Base-by-base conservation (phyloP, 208 protist species). In the Wallacemonas sp. region DNA sequence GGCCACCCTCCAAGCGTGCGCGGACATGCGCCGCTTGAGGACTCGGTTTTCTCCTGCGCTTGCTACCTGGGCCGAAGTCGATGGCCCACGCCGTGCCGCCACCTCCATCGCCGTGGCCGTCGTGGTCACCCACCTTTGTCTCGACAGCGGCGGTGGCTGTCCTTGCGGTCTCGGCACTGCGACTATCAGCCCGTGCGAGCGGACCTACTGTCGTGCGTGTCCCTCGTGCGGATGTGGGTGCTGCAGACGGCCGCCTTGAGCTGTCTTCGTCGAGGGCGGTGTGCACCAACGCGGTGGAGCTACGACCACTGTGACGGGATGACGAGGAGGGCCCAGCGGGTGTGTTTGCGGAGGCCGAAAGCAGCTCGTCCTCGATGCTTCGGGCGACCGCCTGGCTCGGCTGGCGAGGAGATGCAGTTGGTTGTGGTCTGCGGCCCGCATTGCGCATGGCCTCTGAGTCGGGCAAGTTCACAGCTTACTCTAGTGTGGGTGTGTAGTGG, bases 281-380 rank as follows among this genome's bases (percentile, higher is more conserved):
- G 30, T 31, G 51, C 30, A 58, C 30, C n/a, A 38, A 4, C 3
- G 51, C 51, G 15, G 14, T 58, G 24, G 51, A 58, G 51, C 21
- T 12, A 5, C 51, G 51, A 3, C 51, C 51, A 19, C 30, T 39
- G 46, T 54, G 51, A 15, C 17, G 8, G 5, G 26, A 39, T 6
- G 51, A 15, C 8, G 26, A 30, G 31, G 9, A 6, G 26, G 51
- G 12, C 5, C 24, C 46, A 5, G 5, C 4, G 9, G 46, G 51
- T 15, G 51, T 58, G 51, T 39, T 58, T 11, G 41, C 51, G 19
- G 28, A 41, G 8, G 51, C 51, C n/a, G 51, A 58, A 31, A 58
- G 24, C 9, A 58, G 51, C n/a, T 58, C 51, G 51, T 58, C 51
- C 15, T 58, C 51, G 27, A 58, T 58, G 28, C 51, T 58, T 14